Conservation (phyloP, 352 stramenopile species). For the Phytophthora niederhauseri region DNA sequence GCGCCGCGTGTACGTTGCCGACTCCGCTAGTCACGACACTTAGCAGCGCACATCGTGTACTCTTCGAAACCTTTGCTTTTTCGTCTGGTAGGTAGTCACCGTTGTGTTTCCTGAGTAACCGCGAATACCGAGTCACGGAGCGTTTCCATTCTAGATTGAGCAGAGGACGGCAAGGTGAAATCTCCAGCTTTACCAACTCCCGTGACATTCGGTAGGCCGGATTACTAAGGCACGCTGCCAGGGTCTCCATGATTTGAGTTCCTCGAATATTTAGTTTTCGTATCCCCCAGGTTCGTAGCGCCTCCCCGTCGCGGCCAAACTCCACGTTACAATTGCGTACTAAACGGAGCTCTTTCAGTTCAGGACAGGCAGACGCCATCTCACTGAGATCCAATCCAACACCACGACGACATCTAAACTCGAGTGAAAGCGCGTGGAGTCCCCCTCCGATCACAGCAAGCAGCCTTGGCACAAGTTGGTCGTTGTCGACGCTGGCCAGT, state of each 20-base stretch:
- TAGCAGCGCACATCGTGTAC: neutral
- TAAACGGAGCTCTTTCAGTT: neutral
- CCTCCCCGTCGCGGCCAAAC: neutral
- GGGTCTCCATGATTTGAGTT: neutral
- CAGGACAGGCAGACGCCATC: neutral
- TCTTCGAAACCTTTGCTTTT: neutral
- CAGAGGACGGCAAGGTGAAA: neutral
- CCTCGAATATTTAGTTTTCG: neutral
- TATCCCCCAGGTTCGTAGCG: neutral
- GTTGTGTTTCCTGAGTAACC: neutral
- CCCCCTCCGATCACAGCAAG: neutral
- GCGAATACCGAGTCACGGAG: neutral
- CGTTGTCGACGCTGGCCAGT: neutral
- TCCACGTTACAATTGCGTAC: neutral
- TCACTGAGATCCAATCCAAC: conserved; percentile 1
- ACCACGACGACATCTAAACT: neutral
- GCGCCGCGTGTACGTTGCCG: neutral
- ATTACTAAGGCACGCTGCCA: neutral
- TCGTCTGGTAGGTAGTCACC: neutral
- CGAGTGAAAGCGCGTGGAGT: neutral
- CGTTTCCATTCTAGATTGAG: neutral
- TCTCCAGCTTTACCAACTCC: neutral
- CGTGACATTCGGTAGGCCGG: neutral
- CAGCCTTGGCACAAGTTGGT: neutral
- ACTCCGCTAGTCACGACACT: neutral